phyloP scores from a whole-genome alignment of 179 eudicot genomes.

The Vitellaria paradoxa region DNA sequence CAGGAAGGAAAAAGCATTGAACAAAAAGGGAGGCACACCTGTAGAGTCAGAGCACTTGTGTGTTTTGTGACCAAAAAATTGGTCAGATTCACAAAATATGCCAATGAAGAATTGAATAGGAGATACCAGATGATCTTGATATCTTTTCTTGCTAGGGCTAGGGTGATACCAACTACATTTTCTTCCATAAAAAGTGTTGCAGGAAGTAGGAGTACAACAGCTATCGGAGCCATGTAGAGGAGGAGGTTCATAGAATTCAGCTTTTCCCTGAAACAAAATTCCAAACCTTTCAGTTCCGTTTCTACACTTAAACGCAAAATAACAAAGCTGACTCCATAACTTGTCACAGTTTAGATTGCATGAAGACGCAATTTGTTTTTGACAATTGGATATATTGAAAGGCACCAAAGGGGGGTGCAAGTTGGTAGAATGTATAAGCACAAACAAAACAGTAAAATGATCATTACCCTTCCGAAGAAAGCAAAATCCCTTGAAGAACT shows the following conservation, averaged over 20 bases:
- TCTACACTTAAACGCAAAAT: background rate
- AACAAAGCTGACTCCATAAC: too few relatives aligned
- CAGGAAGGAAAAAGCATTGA: background rate
- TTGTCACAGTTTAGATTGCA: too few relatives aligned
- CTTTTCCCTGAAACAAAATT: constrained; percentile 48
- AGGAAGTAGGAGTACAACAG: constrained; percentile 73
- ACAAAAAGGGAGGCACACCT: constrained; percentile 38
- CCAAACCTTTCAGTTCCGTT: background rate
- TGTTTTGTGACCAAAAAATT: constrained; percentile 85
- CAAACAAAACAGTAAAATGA: background rate
- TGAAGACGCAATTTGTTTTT: background rate
- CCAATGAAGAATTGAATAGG: constrained; percentile 68
- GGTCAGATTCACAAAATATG: constrained; percentile 70
- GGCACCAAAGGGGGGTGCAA: too few relatives aligned
- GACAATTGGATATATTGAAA: too few relatives aligned
- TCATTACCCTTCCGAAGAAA: constrained; percentile 78
- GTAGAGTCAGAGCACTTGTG: constrained; percentile 83
- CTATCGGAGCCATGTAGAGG: constrained; percentile 78
- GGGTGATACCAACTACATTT: constrained; percentile 67
- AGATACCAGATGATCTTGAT: constrained; percentile 59
- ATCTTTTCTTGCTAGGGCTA: constrained; percentile 68
- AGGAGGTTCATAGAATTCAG: constrained; percentile 79
- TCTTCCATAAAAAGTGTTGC: constrained; percentile 71
- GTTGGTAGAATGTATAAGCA: background rate
- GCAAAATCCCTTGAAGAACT: constrained; percentile 73